Percentiles rank a stretch among this genome's conserved stretches.
Conservation (phyloP, 2,329 filamentous ascomycete genomes). For the Harringtonia lauricola region DNA sequence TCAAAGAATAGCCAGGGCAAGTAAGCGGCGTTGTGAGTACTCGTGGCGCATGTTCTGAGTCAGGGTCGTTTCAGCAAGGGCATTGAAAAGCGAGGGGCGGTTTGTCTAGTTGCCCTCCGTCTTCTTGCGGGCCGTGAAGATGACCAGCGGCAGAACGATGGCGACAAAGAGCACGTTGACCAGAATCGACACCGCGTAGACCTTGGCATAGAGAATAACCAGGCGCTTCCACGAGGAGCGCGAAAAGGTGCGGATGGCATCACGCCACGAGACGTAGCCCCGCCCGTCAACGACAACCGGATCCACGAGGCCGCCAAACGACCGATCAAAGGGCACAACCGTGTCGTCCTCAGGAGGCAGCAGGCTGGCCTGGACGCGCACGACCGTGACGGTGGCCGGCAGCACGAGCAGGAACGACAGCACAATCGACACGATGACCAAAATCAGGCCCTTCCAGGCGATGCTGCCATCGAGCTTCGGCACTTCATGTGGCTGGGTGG, state of each 20-base stretch:
- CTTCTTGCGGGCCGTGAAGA: conserved; percentile 25
- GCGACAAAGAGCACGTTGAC: conserved; percentile 33
- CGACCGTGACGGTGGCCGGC: conserved; percentile 64
- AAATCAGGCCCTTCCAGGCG: conserved; percentile 33
- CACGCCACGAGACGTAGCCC: conserved; percentile 58
- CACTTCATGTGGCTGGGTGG: conserved; percentile 24
- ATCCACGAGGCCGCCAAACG: conserved; percentile 66
- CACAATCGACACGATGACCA: conserved; percentile 34
- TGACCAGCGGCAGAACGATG: conserved; percentile 39
- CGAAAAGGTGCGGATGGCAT: conserved; percentile 73
- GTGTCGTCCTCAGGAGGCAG: conserved; percentile 72
- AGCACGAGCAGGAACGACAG: conserved; percentile 56
- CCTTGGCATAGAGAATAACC: conserved; percentile 65
- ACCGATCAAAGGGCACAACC: conserved; percentile 83
- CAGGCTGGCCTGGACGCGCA: conserved; percentile 78
- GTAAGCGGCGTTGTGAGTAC: too few species aligned
- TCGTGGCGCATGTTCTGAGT: too few species aligned
- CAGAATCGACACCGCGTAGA: conserved; percentile 42
- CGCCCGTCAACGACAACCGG: conserved; percentile 63
- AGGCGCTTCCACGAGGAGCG: conserved; percentile 61
- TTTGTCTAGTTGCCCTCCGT: conserved; percentile 4
- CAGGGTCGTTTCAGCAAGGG: too few species aligned
- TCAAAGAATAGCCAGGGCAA: too few species aligned
- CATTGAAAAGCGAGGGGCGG: too few species aligned
- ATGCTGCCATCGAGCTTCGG: conserved; percentile 25